Conservation (phyloP, 495 filamentous ascomycete species). For the Alectoria sarmentosa region DNA sequence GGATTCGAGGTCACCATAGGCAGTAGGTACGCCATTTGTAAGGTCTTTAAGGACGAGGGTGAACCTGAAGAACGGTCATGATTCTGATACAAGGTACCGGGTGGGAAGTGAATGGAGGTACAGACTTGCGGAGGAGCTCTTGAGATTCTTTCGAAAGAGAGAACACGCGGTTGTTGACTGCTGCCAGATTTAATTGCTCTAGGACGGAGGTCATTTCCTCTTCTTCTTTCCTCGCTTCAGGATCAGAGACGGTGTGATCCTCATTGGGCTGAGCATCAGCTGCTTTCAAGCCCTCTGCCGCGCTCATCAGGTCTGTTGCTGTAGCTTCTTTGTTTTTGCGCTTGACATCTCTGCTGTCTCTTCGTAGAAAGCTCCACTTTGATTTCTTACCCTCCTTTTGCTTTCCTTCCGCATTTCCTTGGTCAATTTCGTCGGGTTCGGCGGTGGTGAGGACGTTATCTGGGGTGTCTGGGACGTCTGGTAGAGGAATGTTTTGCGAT, state of each 20-base stretch:
- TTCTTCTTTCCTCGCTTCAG: conserved; percentile 51
- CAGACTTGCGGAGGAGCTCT: conserved; percentile 58
- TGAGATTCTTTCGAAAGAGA: conserved; percentile 74
- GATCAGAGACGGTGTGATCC: conserved; percentile 31
- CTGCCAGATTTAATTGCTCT: conserved; percentile 70
- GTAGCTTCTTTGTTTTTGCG: conserved; percentile 32
- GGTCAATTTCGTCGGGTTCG: conserved; percentile 23
- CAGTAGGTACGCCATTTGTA: conserved; percentile 85
- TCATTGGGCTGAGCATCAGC: conserved; percentile 28
- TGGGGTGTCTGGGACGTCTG: conserved; percentile 33
- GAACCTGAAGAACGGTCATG: conserved; percentile 42
- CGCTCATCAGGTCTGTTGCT: conserved; percentile 25
- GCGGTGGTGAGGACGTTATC: conserved; percentile 31
- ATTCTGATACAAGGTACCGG: neutral
- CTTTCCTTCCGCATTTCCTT: conserved; percentile 23
- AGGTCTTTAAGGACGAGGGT: conserved; percentile 83
- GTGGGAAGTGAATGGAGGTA: too few species aligned
- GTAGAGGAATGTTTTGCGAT: conserved; percentile 34
- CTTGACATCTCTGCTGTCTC: conserved; percentile 36
- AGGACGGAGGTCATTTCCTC: conserved; percentile 71
- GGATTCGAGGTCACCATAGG: conserved; percentile 77
- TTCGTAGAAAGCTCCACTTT: conserved; percentile 41
- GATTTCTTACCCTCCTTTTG: conserved; percentile 36
- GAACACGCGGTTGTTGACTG: conserved; percentile 72
- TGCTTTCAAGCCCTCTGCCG: conserved; percentile 25